Base-by-base conservation (phyloP, 169 alveolate species). In the Cryptosporidium andersoni region DNA sequence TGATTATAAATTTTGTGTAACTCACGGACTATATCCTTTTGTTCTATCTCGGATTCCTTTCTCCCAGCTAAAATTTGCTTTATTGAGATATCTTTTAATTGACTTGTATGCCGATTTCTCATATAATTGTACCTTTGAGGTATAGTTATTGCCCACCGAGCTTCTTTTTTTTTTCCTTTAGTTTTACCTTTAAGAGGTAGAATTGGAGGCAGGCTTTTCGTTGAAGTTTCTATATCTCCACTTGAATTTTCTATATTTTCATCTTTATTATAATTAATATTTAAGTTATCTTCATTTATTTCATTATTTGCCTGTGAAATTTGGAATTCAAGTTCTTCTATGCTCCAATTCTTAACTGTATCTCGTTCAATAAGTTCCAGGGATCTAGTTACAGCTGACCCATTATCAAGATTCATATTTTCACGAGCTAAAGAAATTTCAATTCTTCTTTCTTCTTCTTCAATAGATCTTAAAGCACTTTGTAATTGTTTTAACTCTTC, bases 101-200 rank as follows among this genome's bases (percentile, higher is more conserved):
- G 25, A 14, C 85, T 74, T 4, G 85, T 58, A 36, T 74, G 55
- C 25, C 67, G 55, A 58, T 74, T 74, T 43, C 85, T 74, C 25
- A 74, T 53, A 74, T 74, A 74, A 25, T 74, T 74, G 16, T n/a
- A 74, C 43, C 85, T 74, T 60, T 62, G 67, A 45, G 85, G 85
- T 25, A 74, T 74, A 25, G 64, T 56, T 2, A 74, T 74, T 40
- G 64, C 16, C 4, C 49, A 16, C 45, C 3, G 55, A 25, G 45
- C 8, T 11, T 43, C 39, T 4, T 74, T 56, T 0, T 52, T 42
- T 34, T 48, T 34, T 16, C 67, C 47, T 43, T 39, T 49, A 12
- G 80, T 8, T 7, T 34, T 52, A 25, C n/a, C 39, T 49, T 12
- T 6, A 9, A 49, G 81, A 51, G n/a, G 4, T 66, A 8, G 52